Conservation (phyloP, 108 stramenopile genomes). For the Parietichytrium sp. region DNA sequence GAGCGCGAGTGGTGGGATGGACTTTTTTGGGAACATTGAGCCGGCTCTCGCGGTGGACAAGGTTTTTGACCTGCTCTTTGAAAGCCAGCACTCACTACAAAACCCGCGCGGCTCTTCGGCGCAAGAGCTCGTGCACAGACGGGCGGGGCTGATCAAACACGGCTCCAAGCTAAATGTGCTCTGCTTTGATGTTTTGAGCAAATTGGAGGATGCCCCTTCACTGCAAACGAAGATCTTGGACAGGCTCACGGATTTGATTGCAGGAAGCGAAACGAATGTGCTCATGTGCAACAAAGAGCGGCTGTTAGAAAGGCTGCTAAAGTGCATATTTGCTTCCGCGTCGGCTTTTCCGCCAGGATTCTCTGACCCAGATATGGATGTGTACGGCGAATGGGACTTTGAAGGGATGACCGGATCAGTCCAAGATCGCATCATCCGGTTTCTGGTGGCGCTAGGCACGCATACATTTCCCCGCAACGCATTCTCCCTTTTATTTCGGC, state of each 20-base stretch:
- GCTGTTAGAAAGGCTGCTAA: not conserved
- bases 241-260: not conserved
- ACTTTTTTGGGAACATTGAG: not conserved
- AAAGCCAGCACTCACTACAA: too few species aligned
- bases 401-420: not conserved
- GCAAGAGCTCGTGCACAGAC: too few species aligned
- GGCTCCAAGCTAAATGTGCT: slow-evolving; percentile 34
- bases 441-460: not conserved
- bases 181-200: not conserved
- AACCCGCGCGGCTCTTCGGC: too few species aligned
- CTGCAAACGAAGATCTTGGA: not conserved
- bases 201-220: not conserved
- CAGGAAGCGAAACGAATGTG: not conserved
- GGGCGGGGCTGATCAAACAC: too few species aligned
- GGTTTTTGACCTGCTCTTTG: not conserved
- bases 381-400: not conserved
- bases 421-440: not conserved
- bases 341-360: not conserved
- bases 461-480: slow-evolving; percentile 18
- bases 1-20: too few species aligned
- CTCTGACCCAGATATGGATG: not conserved
- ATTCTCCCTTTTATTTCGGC: not conserved
- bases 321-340: too few species aligned
- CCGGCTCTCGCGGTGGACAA: not conserved
- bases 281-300: not conserved